Evolutionary conservation across 768 basidiomycete species (phyloP).

Genomic region (Tephrocybe sp.): DNA sequence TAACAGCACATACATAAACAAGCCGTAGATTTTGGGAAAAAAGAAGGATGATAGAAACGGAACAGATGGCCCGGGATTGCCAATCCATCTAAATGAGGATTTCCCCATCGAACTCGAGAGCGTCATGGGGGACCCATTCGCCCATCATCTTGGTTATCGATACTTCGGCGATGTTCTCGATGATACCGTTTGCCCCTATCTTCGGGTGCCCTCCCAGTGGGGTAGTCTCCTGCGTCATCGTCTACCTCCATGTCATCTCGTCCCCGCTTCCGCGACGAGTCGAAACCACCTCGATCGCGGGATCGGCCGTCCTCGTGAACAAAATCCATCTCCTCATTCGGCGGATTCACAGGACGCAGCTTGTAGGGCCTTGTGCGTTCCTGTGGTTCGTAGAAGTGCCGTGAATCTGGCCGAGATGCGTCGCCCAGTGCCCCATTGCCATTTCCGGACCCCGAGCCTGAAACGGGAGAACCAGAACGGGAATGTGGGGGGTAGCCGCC

Average conservation of each 20-base stretch:
- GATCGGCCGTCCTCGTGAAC: conserved; percentile 54
- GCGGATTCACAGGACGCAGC: conserved; percentile 50
- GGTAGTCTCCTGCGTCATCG: conserved; percentile 45
- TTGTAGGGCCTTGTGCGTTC: conserved; percentile 49
- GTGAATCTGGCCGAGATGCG: conserved; percentile 53
- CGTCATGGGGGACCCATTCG: conserved; percentile 30
- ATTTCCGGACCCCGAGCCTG: conserved; percentile 50
- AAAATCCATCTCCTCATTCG: conserved; percentile 51
- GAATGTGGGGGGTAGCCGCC: conserved; percentile 37
- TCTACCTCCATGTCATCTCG: conserved; percentile 68
- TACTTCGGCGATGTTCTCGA: conserved; percentile 42
- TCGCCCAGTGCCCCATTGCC: conserved; percentile 39
- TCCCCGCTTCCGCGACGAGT: conserved; percentile 49
- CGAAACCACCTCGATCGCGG: conserved; percentile 36
- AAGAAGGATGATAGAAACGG: conserved; percentile 16
- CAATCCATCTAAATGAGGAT: conserved; percentile 19
- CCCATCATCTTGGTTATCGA: conserved; percentile 40
- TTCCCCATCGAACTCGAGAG: not conserved
- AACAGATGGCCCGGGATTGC: conserved; percentile 11
- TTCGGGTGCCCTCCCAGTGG: conserved; percentile 37
- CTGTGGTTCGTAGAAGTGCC: conserved; percentile 48
- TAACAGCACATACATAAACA: conserved; percentile 23
- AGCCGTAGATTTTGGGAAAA: conserved; percentile 4
- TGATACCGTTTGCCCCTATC: conserved; percentile 66
- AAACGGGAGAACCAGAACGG: conserved; percentile 60